Evolutionary conservation across 129 eudicot genomes (phyloP), one percentile per base, ranked within the genome.

Genomic region (Helichrysum umbraculigerum): DNA sequence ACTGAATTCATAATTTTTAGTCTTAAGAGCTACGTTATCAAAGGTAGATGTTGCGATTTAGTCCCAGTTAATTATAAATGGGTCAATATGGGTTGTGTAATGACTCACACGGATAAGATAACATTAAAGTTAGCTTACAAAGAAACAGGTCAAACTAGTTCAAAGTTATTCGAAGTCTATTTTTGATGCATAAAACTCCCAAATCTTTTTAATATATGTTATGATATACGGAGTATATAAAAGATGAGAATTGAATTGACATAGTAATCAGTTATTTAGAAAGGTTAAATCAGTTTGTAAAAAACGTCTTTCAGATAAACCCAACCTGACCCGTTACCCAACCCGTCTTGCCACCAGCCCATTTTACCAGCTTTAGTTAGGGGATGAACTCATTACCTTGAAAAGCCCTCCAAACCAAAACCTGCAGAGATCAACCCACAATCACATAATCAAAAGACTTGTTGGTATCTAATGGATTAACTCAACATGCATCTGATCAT

Each of bases 381-480:
- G 58, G 41, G 59, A 66, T 62, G 52, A 71, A 66, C 70, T 59
- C 37, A 61, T 44, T 88, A 92, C 98, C 80, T 92, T 92, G 80
- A 85, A 92, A 72, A 92, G 79, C 80, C 98, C 98, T 79, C 96
- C 98, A 79, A 71, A 90, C 98, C 98, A 92, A 70, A 92, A 92
- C 83, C 98, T 92, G 90, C 77, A 78, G 32, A 73, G 68, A 71
- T 57, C 69, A 86, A 50, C 15, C 52, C 42, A 70, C 64, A 78
- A 51, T 21, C 42, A 75, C 62, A 25, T 60, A 80, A 52, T 73
- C 54, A 68, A 79, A 70, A 56, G 32, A 67, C 16, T 32, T 28
- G 10, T 0, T 2, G 33, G 42, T 34, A 34, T 62, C 37, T 6
- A 71, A 17, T 57, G 67, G 76, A 44, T 57, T 39, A 78, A 22